Evolutionary conservation across 2,329 filamentous ascomycete genomes (phyloP), one percentile per base, ranked within the genome.

Genomic region (Colletotrichum neosansevieriae): DNA sequence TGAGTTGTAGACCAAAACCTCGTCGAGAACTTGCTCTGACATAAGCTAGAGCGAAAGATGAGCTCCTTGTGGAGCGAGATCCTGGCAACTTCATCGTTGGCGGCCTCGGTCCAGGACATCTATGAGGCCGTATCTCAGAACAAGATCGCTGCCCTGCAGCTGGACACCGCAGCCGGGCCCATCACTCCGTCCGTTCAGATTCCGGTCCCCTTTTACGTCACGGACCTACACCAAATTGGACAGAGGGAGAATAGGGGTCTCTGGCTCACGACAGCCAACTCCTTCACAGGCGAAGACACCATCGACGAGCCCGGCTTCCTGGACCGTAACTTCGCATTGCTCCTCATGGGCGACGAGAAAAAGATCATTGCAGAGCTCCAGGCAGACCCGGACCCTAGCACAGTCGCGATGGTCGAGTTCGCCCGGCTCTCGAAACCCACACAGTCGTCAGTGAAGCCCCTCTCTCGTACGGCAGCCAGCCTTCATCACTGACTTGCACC

Each of bases 181-280:
- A 80, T 91, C 4, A 88, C 87, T 5, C 85, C 89, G 32, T 91
- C 88, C 3, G 85, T 91, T 2, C 89, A 91, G 76, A 89, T 91
- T 19, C 89, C 89, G 0, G 80, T 88, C 21, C 88, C 89, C 0
- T 88, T 88, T 58, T 94, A 92, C 66, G 89, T 94, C 2, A 86
- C 91, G 2, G 92, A 93, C 73, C 83, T 96, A 1, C 91, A 92
- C 1, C 86, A 86, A 2, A 86, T 91, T 15, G 88, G 89, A 29
- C 90, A 93, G 62, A 86, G 87, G 36, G 87, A 90, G 54, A 90
- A 92, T 71, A 90, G 88, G 5, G 93, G 94, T 1, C 84, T 97
- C 0, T 95, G 94, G 91, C 84, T 97, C 19, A 97, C 94, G 0
- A 97, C 94, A 0, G 92, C 94, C 34, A 94, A 95, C 73, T 90